These are phyloP conservation scores for Ganoderma resinaceum DNA, from an alignment of 1,284 basidiomycete genomes.

Conservation along the genomic window DNA sequence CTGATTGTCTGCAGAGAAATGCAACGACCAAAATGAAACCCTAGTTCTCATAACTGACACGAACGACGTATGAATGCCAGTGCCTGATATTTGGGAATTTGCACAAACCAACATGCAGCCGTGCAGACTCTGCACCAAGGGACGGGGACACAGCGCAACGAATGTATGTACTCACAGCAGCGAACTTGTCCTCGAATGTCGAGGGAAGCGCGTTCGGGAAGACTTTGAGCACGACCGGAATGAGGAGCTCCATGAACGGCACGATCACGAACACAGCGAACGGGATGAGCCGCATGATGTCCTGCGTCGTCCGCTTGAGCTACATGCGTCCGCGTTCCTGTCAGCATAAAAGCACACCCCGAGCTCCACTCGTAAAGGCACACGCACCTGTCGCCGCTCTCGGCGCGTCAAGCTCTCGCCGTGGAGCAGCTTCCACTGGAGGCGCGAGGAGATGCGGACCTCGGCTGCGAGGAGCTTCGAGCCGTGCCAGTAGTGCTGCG, in stretches of 20 bases:
- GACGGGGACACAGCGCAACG: neutral
- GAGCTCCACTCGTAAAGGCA: neutral
- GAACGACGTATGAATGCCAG: neutral
- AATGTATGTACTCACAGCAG: constrained; percentile 67
- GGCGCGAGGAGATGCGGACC: constrained; percentile 87
- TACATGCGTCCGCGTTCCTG: constrained; percentile 43
- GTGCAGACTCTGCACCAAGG: neutral
- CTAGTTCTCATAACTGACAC: neutral
- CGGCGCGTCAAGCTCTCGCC: constrained; percentile 92
- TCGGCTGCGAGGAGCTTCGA: constrained; percentile 95
- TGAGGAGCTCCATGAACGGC: constrained; percentile 98
- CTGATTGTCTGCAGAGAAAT: neutral
- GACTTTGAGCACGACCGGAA: constrained; percentile 95
- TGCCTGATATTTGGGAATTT: neutral
- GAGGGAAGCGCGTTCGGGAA: constrained; percentile 99
- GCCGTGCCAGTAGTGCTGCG: constrained; percentile 97
- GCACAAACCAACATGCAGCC: neutral
- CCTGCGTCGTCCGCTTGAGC: constrained; percentile 93
- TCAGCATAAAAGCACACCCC: neutral
- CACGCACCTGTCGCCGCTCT: constrained; percentile 86
- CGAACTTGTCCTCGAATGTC: constrained; percentile 98
- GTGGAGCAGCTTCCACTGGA: constrained; percentile 93
- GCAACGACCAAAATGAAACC: neutral
- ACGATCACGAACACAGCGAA: constrained; percentile 96
- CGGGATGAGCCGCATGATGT: constrained; percentile 91